Conservation (phyloP, 257 asterid species). For the Jacaranda mimosifolia region DNA sequence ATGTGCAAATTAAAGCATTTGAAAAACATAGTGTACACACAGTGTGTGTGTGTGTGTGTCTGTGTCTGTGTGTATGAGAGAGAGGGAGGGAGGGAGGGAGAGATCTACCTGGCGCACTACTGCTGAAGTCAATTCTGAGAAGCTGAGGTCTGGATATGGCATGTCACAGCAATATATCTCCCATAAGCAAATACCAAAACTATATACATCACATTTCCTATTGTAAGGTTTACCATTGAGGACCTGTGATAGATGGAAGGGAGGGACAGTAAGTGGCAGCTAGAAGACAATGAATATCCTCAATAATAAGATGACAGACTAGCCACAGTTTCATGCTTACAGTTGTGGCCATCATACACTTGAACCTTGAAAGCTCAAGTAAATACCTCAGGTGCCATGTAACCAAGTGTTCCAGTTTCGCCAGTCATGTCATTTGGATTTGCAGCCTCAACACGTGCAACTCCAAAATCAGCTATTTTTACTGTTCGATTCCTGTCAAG, state of each 20-base stretch:
- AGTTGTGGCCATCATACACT: not conserved
- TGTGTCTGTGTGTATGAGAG: not conserved
- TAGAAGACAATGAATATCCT: not conserved
- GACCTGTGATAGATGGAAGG: conserved; percentile 52
- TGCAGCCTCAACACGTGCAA: conserved; percentile 91
- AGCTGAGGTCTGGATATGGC: conserved; percentile 93
- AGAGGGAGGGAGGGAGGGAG: not conserved
- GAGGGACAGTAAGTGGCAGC: not conserved
- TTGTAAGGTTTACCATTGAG: conserved; percentile 87
- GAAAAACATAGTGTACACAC: not conserved
- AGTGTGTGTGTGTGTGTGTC: not conserved
- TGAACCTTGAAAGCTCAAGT: conserved; percentile 4
- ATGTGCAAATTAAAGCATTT: not conserved
- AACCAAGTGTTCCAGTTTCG: conserved; percentile 94
- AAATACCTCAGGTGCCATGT: conserved; percentile 96
- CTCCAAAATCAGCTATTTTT: conserved; percentile 93
- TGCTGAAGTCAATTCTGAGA: conserved; percentile 88
- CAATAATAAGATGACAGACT: not conserved
- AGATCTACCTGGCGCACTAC: conserved; percentile 78
- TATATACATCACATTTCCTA: conserved; percentile 88
- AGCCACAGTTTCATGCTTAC: not conserved
- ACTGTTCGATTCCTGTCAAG: conserved; percentile 72
- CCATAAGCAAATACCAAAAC: conserved; percentile 94
- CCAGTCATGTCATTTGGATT: conserved; percentile 97
- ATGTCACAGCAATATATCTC: conserved; percentile 94